A percentile compares a stretch with the other conserved stretches of the same genome.
Evolutionary conservation across 306 rosid genomes (phyloP).

Genomic region (Pueraria montana): DNA sequence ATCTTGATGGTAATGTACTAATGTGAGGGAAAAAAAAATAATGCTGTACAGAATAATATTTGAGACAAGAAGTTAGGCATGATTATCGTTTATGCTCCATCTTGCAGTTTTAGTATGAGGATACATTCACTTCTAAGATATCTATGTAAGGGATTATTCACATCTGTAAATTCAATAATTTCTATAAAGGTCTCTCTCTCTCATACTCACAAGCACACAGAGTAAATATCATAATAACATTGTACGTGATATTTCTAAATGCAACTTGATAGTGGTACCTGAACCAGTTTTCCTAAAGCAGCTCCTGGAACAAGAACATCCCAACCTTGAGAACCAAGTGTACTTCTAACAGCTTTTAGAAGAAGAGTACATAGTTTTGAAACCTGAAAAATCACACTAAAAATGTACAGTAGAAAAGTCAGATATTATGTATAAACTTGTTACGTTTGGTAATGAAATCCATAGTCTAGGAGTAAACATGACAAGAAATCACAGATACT

Average conservation of each 20-base stretch:
- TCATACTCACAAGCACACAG: not conserved
- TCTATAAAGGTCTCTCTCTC: slow-evolving; percentile 28
- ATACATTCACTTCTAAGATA: slow-evolving; percentile 28
- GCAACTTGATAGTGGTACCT: slow-evolving; percentile 74
- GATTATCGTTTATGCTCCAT: slow-evolving; percentile 28
- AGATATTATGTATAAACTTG: slow-evolving; percentile 38
- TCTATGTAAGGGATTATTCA: slow-evolving; percentile 1
- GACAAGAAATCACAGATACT: slow-evolving; percentile 38
- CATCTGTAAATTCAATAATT: slow-evolving; percentile 32
- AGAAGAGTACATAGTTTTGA: slow-evolving; percentile 91
- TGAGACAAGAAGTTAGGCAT: slow-evolving; percentile 7
- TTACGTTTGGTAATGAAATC: slow-evolving; percentile 29
- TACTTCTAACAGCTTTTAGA: slow-evolving; percentile 83
- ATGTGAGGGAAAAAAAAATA: not conserved
- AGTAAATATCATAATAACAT: slow-evolving; percentile 25
- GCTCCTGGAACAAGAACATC: slow-evolving; percentile 96
- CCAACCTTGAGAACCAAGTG: slow-evolving; percentile 96
- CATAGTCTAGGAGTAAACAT: slow-evolving; percentile 33
- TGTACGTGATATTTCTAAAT: slow-evolving; percentile 32
- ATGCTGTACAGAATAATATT: not conserved
- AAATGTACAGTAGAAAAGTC: slow-evolving; percentile 47
- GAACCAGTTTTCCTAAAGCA: slow-evolving; percentile 81
- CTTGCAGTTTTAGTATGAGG: slow-evolving; percentile 17
- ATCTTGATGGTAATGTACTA: not conserved
- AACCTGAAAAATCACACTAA: slow-evolving; percentile 96